Percentiles rank a stretch among this genome's conserved stretches.
Conservation (phyloP, 805 yeast genomes). For the Candida montana region DNA sequence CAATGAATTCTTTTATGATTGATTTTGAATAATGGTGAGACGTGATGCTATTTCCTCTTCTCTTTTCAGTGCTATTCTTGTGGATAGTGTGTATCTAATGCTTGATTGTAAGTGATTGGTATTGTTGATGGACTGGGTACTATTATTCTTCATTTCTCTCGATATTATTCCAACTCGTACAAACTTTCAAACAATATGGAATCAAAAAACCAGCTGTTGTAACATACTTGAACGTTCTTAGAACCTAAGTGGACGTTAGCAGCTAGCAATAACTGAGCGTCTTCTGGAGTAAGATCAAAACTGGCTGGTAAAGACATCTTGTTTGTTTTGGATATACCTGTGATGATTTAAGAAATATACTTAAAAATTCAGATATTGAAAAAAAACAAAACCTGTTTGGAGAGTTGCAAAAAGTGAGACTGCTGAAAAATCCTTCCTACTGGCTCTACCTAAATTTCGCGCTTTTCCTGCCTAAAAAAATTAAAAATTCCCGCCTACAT, state of each 20-base stretch:
- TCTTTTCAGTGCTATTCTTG: too few relatives aligned
- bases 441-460: not conserved
- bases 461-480: not conserved
- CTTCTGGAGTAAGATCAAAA: constrained; percentile 93
- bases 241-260: constrained; percentile 99
- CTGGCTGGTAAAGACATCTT: constrained; percentile 82
- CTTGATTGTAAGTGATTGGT: not conserved
- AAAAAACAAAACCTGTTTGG: constrained; percentile 5
- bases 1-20: too few relatives aligned
- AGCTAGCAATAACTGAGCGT: constrained; percentile 98
- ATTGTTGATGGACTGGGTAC: not conserved
- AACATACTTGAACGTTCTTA: constrained; percentile 97
- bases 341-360: constrained; percentile 4
- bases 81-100: too few relatives aligned
- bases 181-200: not conserved
- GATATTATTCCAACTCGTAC: not conserved
- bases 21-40: too few relatives aligned
- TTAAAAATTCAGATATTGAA: constrained; percentile 8
- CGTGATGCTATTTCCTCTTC: too few relatives aligned
- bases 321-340: constrained; percentile 14
- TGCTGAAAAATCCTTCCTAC: constrained; percentile 8
- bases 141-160: not conserved
- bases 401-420: constrained; percentile 9
- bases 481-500: not conserved
- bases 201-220: not conserved